Evolutionary conservation across 495 filamentous ascomycete species (phyloP), one percentile per base, ranked within the genome.

Genomic region (Lophium mytilinum): DNA sequence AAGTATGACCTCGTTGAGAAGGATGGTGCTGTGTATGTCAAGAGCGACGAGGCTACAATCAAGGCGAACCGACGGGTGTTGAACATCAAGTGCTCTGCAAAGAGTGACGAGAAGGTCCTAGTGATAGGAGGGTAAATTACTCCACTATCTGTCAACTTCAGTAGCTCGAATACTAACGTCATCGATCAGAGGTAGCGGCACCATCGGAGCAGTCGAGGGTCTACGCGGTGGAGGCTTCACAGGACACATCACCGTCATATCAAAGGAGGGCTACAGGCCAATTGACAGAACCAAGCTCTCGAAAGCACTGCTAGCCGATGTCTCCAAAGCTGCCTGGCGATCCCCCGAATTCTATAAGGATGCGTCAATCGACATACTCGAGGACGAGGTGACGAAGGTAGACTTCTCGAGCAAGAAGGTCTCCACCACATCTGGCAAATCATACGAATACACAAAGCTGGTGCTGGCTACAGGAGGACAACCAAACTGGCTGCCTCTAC

Each of bases 271-370:
- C 2, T 85, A 91, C 68, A 76, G 83, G 18, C 88, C 89, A 43
- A 90, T 96, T 68, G 93, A 98, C 76, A 83, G 93, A 12, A 88
- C 93, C 5, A 97, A 97, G 77, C 82, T 98, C 49, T 95, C 89
- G 54, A 98, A 98, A 72, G 90, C 93, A 1, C 75, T 97, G 11
- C 83, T 97, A 58, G 76, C 88, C n/a, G 92, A 98, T 65, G 69
- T 78, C 1, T 72, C 79, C 15, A 95, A 95, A 73, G 72, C 95
- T 40, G 81, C 85, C 52, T 86, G 82, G 79, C 77, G 90, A 33
- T 78, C 86, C 9, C 69, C 73, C 34, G 83, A 83, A 19, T 96
- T 88, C 84, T 96, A 85, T 71, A 80, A 87, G 57, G 76, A 79
- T 4, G 85, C 86, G 8, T 82, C 77, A 12, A 83, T 98, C 47